These are phyloP conservation scores for Hanseniaspora vineae DNA, from an alignment of 805 yeast genomes.

Conservation along the genomic window DNA sequence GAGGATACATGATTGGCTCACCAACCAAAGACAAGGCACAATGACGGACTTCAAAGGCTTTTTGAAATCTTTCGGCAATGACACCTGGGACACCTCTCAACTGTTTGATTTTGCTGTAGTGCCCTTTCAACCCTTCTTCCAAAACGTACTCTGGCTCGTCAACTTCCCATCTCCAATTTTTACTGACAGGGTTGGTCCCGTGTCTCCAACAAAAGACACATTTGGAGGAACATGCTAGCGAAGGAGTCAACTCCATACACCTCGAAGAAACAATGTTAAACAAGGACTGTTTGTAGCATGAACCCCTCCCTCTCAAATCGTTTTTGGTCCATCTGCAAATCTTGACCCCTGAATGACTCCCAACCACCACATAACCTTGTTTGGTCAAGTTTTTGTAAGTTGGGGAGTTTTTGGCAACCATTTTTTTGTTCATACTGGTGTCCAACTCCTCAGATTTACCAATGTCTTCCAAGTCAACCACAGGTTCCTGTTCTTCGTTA, in stretches of 20 bases:
- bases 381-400: slow-evolving; percentile 79
- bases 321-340: slow-evolving; percentile 95
- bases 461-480: slow-evolving; percentile 82
- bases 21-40: slow-evolving; percentile 91
- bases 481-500: slow-evolving; percentile 27
- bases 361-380: slow-evolving; percentile 88
- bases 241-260: slow-evolving; percentile 94
- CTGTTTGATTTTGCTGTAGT: slow-evolving; percentile 83
- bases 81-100: slow-evolving; percentile 95
- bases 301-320: slow-evolving; percentile 86
- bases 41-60: slow-evolving; percentile 79
- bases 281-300: slow-evolving; percentile 85
- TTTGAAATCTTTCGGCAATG: slow-evolving; percentile 76
- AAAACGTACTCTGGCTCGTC: slow-evolving; percentile 78
- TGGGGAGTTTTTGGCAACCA: slow-evolving; percentile 86
- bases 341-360: slow-evolving; percentile 90
- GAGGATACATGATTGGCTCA: slow-evolving; percentile 88
- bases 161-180: slow-evolving; percentile 93
- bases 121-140: slow-evolving; percentile 79
- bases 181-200: slow-evolving; percentile 93
- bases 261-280: slow-evolving; percentile 84
- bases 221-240: slow-evolving; percentile 84
- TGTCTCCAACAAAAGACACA: slow-evolving; percentile 98
- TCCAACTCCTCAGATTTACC: slow-evolving; percentile 32
- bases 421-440: slow-evolving; percentile 38